These are phyloP conservation scores for Penicillium sp. DNA, from an alignment of 2,329 filamentous ascomycete genomes.

Conservation along the genomic window DNA sequence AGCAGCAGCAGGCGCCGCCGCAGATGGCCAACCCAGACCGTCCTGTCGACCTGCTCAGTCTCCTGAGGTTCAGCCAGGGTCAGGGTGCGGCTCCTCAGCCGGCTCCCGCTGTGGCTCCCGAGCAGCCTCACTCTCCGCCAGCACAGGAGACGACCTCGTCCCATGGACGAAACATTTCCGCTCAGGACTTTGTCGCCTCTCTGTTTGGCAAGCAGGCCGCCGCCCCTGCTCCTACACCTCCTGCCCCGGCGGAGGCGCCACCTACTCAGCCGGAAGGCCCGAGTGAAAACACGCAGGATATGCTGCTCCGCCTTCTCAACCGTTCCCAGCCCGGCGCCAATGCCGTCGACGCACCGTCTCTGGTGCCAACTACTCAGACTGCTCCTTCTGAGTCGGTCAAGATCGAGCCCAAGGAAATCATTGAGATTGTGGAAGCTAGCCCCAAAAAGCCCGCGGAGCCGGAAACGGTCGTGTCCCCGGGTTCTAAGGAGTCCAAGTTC, in stretches of 20 bases:
- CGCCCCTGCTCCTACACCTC: slow-evolving; percentile 18
- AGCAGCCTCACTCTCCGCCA: slow-evolving; percentile 29
- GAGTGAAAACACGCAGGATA: slow-evolving; percentile 71
- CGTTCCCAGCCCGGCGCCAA: slow-evolving; percentile 55
- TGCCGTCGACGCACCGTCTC: slow-evolving; percentile 38
- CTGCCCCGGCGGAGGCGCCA: slow-evolving; percentile 9
- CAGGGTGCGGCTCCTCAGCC: slow-evolving; percentile 33
- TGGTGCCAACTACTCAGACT: slow-evolving; percentile 35
- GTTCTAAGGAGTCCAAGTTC: slow-evolving; percentile 52
- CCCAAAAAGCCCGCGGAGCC: slow-evolving; percentile 26
- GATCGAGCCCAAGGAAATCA: slow-evolving; percentile 12
- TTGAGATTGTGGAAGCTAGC: slow-evolving; percentile 16
- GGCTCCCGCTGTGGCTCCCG: slow-evolving; percentile 22
- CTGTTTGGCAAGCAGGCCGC: slow-evolving; percentile 50
- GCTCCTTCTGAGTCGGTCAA: slow-evolving; percentile 24
- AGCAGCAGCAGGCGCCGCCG: slow-evolving; percentile 38
- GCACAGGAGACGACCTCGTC: slow-evolving; percentile 26
- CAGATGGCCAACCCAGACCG: slow-evolving; percentile 44
- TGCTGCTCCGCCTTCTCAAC: slow-evolving; percentile 81
- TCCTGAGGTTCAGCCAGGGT: slow-evolving; percentile 63
- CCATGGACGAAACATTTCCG: slow-evolving; percentile 47
- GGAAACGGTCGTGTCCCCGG: slow-evolving; percentile 40
- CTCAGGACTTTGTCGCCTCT: slow-evolving; percentile 58
- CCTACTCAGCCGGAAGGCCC: slow-evolving; percentile 24
- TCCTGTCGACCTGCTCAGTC: slow-evolving; percentile 60